Evolutionary conservation across 306 rosid species (phyloP).

Genomic region (Gillenia trifoliata): DNA sequence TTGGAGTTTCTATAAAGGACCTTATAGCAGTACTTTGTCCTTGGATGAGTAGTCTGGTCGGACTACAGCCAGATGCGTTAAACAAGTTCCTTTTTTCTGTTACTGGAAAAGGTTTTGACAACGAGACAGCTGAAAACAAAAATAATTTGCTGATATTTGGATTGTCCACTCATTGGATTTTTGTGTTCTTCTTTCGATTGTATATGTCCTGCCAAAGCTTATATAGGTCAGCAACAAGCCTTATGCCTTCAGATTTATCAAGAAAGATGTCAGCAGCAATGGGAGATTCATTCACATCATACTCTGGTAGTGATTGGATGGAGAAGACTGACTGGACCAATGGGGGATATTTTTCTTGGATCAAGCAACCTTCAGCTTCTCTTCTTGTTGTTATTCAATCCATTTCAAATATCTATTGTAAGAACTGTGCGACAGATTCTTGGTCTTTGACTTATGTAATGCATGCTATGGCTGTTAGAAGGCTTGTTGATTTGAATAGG

Average conservation of each 20-base stretch:
- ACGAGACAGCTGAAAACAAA: constrained; percentile 32
- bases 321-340: constrained; percentile 60
- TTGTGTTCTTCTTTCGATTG: constrained; percentile 71
- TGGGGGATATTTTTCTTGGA: constrained; percentile 65
- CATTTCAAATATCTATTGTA: constrained; percentile 49
- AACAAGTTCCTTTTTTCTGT: constrained; percentile 50
- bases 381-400: constrained; percentile 56
- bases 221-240: constrained; percentile 60
- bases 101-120: constrained; percentile 32
- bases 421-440: constrained; percentile 32
- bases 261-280: constrained; percentile 59
- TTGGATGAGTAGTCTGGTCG: constrained; percentile 63
- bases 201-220: constrained; percentile 66
- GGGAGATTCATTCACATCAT: constrained; percentile 51
- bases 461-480: constrained; percentile 75
- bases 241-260: constrained; percentile 62
- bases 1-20: constrained; percentile 58
- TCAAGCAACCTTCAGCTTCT: constrained; percentile 65
- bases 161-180: constrained; percentile 58
- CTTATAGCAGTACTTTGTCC: constrained; percentile 48
- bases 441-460: constrained; percentile 55
- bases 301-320: constrained; percentile 67
- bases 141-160: constrained; percentile 41
- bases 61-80: constrained; percentile 46
- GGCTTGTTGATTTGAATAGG: constrained; percentile 81